Conservation (phyloP, 192 early-diverging fungal genomes). For the Chytriomyces confervae region DNA sequence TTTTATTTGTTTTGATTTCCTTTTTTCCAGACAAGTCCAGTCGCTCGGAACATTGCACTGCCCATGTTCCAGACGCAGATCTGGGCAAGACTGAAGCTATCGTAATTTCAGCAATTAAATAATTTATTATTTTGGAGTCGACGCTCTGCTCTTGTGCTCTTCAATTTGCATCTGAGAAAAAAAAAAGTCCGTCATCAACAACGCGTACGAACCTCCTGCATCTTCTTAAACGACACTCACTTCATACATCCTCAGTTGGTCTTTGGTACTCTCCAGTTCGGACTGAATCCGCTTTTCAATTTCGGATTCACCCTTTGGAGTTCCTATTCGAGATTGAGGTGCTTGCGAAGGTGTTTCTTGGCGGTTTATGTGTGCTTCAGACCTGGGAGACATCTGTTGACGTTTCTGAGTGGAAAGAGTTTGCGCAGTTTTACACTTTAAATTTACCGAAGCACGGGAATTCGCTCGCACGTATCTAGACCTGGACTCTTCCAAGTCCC, state of each 20-base stretch:
- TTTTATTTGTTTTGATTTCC: no score
- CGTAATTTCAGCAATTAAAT: neutral
- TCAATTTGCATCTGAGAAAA: constrained; percentile 26
- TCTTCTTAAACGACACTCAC: neutral
- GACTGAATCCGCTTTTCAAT: constrained; percentile 37
- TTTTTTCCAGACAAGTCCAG: no score
- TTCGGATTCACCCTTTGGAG: constrained; percentile 9
- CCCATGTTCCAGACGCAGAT: no score
- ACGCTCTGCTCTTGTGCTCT: constrained; percentile 18
- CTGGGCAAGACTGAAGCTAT: neutral
- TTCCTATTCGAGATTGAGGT: neutral
- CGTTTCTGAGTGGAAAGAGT: neutral
- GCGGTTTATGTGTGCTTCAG: neutral
- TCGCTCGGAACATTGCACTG: no score
- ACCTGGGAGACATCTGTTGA: neutral
- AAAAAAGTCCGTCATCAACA: neutral
- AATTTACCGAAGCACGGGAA: neutral
- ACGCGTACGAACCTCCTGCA: no score
- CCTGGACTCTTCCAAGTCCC: constrained; percentile 5
- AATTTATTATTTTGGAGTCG: constrained; percentile 24
- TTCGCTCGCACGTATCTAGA: neutral
- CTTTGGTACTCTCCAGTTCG: constrained; percentile 43
- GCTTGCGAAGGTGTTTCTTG: neutral
- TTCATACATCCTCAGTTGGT: constrained; percentile 43
- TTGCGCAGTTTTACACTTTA: neutral